Conservation (phyloP, 148 eudicot genomes). For the Camellia japonica region DNA sequence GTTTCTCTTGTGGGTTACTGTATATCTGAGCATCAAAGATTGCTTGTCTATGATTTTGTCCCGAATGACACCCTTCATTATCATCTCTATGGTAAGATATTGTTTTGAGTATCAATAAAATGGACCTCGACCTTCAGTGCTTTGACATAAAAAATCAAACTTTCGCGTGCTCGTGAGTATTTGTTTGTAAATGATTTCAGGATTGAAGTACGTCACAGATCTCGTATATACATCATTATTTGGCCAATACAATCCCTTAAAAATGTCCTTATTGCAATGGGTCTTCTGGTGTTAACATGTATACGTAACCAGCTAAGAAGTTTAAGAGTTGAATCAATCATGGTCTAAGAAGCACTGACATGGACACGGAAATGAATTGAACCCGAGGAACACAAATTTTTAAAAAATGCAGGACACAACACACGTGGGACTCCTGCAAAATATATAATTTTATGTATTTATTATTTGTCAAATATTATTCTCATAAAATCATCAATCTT, state of each 20-base stretch:
- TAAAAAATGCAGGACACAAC: too few relatives aligned
- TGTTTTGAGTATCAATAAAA: not conserved
- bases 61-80: constrained; percentile 79
- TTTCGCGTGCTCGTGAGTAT: too few relatives aligned
- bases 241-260: not conserved
- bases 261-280: not conserved
- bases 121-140: not conserved
- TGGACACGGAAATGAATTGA: too few relatives aligned
- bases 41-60: constrained; percentile 90
- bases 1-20: constrained; percentile 97
- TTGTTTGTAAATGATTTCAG: not conserved
- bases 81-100: constrained; percentile 81
- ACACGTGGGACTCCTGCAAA: too few relatives aligned
- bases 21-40: constrained; percentile 67
- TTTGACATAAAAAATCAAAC: constrained; percentile 6
- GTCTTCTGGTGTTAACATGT: not conserved
- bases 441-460: too few relatives aligned
- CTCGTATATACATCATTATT: not conserved
- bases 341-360: not conserved
- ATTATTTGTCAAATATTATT: too few relatives aligned
- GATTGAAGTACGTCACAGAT: not conserved
- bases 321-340: not conserved
- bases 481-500: too few relatives aligned
- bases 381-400: too few relatives aligned
- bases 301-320: not conserved